Evolutionary conservation across 768 basidiomycete genomes (phyloP).

Genomic region (Melanogaster broomeanus): DNA sequence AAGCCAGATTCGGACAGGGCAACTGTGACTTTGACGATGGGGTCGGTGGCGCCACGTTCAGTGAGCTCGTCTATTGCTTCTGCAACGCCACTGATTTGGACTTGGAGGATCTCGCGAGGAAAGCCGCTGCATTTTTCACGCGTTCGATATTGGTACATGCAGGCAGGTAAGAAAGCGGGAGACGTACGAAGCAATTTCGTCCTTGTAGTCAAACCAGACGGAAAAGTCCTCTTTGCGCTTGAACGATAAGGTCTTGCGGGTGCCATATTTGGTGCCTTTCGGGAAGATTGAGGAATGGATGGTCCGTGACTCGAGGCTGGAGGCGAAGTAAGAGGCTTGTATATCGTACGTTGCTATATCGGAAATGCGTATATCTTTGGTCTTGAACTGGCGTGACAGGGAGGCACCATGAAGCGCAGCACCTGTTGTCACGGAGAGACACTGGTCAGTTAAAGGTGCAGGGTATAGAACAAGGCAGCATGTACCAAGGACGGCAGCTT

Average conservation of each 20-base stretch:
- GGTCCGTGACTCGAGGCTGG: constrained; percentile 54
- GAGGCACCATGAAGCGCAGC: constrained; percentile 92
- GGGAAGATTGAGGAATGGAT: constrained; percentile 82
- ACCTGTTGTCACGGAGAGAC: constrained; percentile 33
- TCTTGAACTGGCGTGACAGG: constrained; percentile 88
- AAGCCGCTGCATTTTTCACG: constrained; percentile 49
- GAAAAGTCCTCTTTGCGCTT: constrained; percentile 84
- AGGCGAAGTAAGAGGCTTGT: constrained; percentile 75
- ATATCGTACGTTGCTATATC: constrained; percentile 78
- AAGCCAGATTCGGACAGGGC: constrained; percentile 87
- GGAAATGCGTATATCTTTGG: constrained; percentile 86
- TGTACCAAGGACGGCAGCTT: constrained; percentile 86
- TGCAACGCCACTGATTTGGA: constrained; percentile 68
- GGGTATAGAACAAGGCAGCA: neutral
- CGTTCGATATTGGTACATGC: constrained; percentile 2
- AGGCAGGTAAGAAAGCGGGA: neutral
- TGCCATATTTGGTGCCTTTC: constrained; percentile 69
- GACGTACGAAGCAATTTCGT: constrained; percentile 59
- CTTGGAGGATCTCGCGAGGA: constrained; percentile 73
- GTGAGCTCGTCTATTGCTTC: constrained; percentile 85
- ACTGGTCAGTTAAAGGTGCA: constrained; percentile 3
- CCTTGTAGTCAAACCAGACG: constrained; percentile 78
- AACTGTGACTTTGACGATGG: constrained; percentile 84
- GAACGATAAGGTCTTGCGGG: constrained; percentile 85
- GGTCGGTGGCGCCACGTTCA: constrained; percentile 75